Percentiles rank a stretch among this genome's conserved stretches.
Evolutionary conservation across 169 alveolate species (phyloP).

Genomic region (Prorocentrum cordatum): DNA sequence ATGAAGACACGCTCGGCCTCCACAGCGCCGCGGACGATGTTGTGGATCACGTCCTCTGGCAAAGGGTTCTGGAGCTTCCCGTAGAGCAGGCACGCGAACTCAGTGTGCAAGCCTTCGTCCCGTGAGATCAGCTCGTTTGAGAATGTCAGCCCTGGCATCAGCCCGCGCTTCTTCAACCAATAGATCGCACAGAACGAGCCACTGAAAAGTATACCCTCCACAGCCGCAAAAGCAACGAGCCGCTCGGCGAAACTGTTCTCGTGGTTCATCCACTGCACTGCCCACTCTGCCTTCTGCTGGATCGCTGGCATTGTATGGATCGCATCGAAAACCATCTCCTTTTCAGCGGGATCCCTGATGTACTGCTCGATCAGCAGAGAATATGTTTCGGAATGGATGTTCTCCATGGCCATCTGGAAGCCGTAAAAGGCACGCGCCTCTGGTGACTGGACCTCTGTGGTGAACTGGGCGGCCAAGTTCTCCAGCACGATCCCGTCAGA

Average conservation of each 20-base stretch:
- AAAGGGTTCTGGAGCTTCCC: slow-evolving; percentile 83
- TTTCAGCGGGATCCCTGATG: slow-evolving; percentile 79
- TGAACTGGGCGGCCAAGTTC: too few species aligned
- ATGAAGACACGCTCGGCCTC: slow-evolving; percentile 93
- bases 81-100: slow-evolving; percentile 94
- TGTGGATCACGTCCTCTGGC: slow-evolving; percentile 85
- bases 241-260: slow-evolving; percentile 92
- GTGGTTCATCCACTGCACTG: slow-evolving; percentile 76
- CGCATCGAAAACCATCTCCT: slow-evolving; percentile 89
- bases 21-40: slow-evolving; percentile 94
- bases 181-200: slow-evolving; percentile 96
- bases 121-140: slow-evolving; percentile 94
- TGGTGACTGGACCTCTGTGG: slow-evolving; percentile 58
- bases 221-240: slow-evolving; percentile 87
- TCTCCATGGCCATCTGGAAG: slow-evolving; percentile 66
- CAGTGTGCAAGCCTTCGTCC: slow-evolving; percentile 99
- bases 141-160: slow-evolving; percentile 94
- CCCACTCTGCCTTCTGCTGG: slow-evolving; percentile 92
- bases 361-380: slow-evolving; percentile 60
- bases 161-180: slow-evolving; percentile 97
- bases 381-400: slow-evolving; percentile 68
- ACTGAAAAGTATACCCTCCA: slow-evolving; percentile 96
- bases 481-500: slow-evolving; percentile 97
- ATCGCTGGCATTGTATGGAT: slow-evolving; percentile 89
- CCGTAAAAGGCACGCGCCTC: slow-evolving; percentile 67